Base-by-base conservation (phyloP, 768 basidiomycete species). In the Termitomyces sp. region DNA sequence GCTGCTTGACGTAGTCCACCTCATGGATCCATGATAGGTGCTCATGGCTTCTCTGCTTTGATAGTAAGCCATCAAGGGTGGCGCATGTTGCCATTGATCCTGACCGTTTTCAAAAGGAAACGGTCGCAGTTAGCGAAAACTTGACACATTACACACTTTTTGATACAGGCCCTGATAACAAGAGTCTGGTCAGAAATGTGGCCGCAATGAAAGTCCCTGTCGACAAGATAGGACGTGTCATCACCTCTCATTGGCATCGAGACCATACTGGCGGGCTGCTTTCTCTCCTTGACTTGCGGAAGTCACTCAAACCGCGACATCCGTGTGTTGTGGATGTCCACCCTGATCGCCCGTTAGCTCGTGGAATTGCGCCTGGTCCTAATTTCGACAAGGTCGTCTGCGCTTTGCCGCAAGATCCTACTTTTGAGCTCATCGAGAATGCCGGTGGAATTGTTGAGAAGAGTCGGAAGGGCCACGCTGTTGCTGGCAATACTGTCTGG, bases 11-110 rank as follows among this genome's bases (percentile, higher is more conserved):
- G 27, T 37, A 16, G 36, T 27, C 24, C 16, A 30, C 24, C 34
- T 51, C 36, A 27, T 30, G 33, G 6, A 20, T 37, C 31, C 39
- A 27, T 18, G 16, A 4, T 55, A 59, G 90, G 90, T 5, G 91
- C 91, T 1, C 92, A 94, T 73, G 92, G 92, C 1, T 88, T 94
- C 65, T 82, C 91, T n/a, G 86, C 84, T 34, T 75, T 93, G 48
- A 85, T 95, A 62, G 91, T 91, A 69, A 65, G 47, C 41, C 36
- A 37, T 52, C 45, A 16, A 54, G n/a, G 36, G n/a, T 20, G 18
- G 18, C 22, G 15, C 36, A 27, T 44, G 16, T 39, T 3, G 20
- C 18, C 31, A 27, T 34, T 20, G 6, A 6, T 39, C 20, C 6
- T 46, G 27, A 24, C 24, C 27, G 6, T 15, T 58, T 27, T 5